These are phyloP conservation scores for Clitoria ternatea DNA, from an alignment of 306 rosid genomes.

Conservation along the genomic window DNA sequence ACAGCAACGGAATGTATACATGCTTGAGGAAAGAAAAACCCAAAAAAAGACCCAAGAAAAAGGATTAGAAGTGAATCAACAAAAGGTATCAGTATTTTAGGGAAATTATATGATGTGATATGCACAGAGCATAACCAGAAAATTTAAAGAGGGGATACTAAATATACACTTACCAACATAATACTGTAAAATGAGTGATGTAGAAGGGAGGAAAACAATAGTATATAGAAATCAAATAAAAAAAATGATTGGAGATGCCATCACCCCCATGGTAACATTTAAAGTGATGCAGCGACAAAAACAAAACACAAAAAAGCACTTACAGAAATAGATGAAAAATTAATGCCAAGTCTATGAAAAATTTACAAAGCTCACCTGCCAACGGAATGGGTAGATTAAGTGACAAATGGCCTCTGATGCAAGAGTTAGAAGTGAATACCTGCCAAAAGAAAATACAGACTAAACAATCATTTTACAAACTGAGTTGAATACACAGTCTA, in stretches of 20 bases:
- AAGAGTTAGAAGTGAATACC: conserved; percentile 90
- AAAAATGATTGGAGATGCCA: neutral
- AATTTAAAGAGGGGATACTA: neutral
- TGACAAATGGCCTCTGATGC: conserved; percentile 96
- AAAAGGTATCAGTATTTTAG: conserved; percentile 21
- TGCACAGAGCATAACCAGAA: conserved; percentile 1
- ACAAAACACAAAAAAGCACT: neutral
- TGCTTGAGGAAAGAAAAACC: conserved; percentile 68
- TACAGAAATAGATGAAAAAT: conserved; percentile 6
- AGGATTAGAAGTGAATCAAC: conserved; percentile 43
- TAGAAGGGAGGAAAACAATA: neutral
- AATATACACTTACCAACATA: neutral
- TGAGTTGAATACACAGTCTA: neutral
- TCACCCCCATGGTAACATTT: neutral
- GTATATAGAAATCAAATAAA: neutral
- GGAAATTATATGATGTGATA: conserved; percentile 15
- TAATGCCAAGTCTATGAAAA: conserved; percentile 2
- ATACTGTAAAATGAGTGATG: neutral
- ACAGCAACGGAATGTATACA: conserved; percentile 98
- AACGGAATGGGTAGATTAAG: conserved; percentile 89
- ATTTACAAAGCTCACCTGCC: conserved; percentile 72
- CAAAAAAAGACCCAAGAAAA: conserved; percentile 26
- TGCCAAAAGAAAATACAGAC: conserved; percentile 41
- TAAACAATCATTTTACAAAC: conserved; percentile 27
- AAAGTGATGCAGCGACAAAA: neutral